A percentile compares a stretch with the other conserved stretches of the same genome.
Conservation (phyloP, 2,329 filamentous ascomycete genomes). For the Aureobasidium sp. region DNA sequence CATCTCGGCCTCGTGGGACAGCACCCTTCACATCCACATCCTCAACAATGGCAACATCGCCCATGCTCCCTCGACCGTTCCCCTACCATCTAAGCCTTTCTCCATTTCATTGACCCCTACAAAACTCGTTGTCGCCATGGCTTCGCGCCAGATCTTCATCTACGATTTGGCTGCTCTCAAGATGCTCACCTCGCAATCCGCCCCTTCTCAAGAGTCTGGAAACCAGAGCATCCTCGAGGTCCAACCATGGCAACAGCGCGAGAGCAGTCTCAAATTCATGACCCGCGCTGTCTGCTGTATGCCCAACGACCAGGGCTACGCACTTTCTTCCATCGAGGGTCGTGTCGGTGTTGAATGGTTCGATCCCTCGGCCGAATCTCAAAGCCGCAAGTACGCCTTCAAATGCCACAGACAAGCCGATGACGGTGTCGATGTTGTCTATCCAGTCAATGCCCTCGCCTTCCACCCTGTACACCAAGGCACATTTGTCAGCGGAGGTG, state of each 20-base stretch:
- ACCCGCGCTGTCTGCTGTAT: slow-evolving; percentile 90
- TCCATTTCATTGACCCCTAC: slow-evolving; percentile 71
- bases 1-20: slow-evolving; percentile 90
- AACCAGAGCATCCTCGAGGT: slow-evolving; percentile 34
- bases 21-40: slow-evolving; percentile 78
- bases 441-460: slow-evolving; percentile 81
- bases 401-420: slow-evolving; percentile 85
- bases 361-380: slow-evolving; percentile 77
- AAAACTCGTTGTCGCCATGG: slow-evolving; percentile 93
- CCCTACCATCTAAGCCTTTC: slow-evolving; percentile 80
- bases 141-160: slow-evolving; percentile 84
- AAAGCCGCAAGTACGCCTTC: slow-evolving; percentile 94
- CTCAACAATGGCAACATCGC: slow-evolving; percentile 40
- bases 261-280: slow-evolving; percentile 93
- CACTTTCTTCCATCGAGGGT: slow-evolving; percentile 86
- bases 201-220: slow-evolving; percentile 14
- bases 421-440: slow-evolving; percentile 68
- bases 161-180: slow-evolving; percentile 73
- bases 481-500: slow-evolving; percentile 83
- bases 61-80: slow-evolving; percentile 55
- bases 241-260: slow-evolving; percentile 81
- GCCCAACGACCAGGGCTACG: slow-evolving; percentile 93
- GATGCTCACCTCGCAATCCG: slow-evolving; percentile 46
- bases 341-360: slow-evolving; percentile 98
- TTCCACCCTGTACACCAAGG: slow-evolving; percentile 71